Evolutionary conservation across 371 early-diverging fungal species (phyloP), one percentile per base, ranked within the genome.

Genomic region (Catenaria anguillulae): DNA sequence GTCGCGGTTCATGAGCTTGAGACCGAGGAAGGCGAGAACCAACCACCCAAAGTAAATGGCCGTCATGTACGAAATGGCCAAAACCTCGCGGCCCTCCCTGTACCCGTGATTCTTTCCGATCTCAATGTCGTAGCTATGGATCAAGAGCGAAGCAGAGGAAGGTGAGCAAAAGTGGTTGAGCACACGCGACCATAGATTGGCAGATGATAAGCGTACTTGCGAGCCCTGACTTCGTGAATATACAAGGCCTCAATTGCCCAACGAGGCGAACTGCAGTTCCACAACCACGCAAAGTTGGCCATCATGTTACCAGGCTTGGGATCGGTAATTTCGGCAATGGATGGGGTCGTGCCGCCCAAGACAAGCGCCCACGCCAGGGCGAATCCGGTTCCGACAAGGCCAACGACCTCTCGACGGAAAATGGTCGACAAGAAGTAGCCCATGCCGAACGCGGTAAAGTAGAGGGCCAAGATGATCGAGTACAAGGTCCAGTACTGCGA

Each of bases 1-100:
- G 62, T 70, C 68, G 5, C 79, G 67, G 42, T 77, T 65, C 61
- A 63, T 63, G 29, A 79, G 64, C 65, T 79, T 79, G 60, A 79
- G 60, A 34, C 68, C 65, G 0, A 77, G 60, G 56, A 77, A 73
- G 2, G 77, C 76, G 12, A 76, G 34, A 0, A 67, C 56, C 34
- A 70, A 68, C 77, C 77, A 79, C 2, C 68, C 74, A 5, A 71
- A 33, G 24, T 69, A 66, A 62, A 77, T 75, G 8, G 37, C 10
- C 0, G 65, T 46, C 55, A 78, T 68, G 19, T 65, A 65, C 15
- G 26, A 24, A 6, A 58, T 12, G 31, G 31, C 58, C 40, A 19
- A 15, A 31, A 10, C 31, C 29, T 17, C 15, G 2, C 2, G 31
- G 58, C 3, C 10, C 21, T 6, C 36, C 26, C 29, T n/a, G 36